phyloP scores from a whole-genome alignment of 1,284 basidiomycete species.

The Paramarasmius palmivorus region DNA sequence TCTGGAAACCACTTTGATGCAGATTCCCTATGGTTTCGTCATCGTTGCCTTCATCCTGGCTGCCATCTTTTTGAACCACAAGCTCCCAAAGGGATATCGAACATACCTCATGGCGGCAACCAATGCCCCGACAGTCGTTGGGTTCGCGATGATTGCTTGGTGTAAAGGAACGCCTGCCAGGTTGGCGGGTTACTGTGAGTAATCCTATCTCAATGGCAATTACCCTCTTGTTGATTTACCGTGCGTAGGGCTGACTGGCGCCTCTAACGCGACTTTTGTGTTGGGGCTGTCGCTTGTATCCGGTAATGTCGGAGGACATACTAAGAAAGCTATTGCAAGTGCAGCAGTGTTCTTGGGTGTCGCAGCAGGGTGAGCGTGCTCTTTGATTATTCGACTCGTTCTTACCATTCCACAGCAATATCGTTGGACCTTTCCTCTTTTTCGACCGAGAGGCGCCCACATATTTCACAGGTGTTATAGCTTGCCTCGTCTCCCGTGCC shows the following conservation, averaged over 20 bases:
- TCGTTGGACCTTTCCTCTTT: slow-evolving; percentile 41
- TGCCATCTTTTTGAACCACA: slow-evolving; percentile 21
- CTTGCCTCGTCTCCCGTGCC: slow-evolving; percentile 35
- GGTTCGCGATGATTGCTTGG: slow-evolving; percentile 27
- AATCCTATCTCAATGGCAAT: background rate
- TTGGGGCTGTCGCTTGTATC: slow-evolving; percentile 44
- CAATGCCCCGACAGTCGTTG: slow-evolving; percentile 25
- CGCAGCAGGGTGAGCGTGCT: slow-evolving; percentile 30
- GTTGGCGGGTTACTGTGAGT: slow-evolving; percentile 26
- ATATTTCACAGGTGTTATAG: slow-evolving; percentile 41
- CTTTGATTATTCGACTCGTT: background rate
- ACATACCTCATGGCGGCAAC: slow-evolving; percentile 26
- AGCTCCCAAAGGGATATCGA: slow-evolving; percentile 21
- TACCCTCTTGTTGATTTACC: background rate
- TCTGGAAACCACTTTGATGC: slow-evolving; percentile 39
- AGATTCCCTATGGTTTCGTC: slow-evolving; percentile 34
- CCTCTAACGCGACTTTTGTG: slow-evolving; percentile 44
- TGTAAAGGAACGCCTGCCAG: slow-evolving; percentile 20
- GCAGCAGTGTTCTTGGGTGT: slow-evolving; percentile 27
- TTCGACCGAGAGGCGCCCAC: slow-evolving; percentile 34
- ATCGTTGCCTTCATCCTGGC: slow-evolving; percentile 24
- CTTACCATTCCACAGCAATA: slow-evolving; percentile 35
- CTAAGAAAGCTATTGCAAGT: slow-evolving; percentile 38
- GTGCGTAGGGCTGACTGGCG: slow-evolving; percentile 32
- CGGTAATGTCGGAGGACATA: slow-evolving; percentile 44